These are phyloP conservation scores for Fusarium pseudonygamai DNA, from an alignment of 2,329 filamentous ascomycete species.

Conservation along the genomic window DNA sequence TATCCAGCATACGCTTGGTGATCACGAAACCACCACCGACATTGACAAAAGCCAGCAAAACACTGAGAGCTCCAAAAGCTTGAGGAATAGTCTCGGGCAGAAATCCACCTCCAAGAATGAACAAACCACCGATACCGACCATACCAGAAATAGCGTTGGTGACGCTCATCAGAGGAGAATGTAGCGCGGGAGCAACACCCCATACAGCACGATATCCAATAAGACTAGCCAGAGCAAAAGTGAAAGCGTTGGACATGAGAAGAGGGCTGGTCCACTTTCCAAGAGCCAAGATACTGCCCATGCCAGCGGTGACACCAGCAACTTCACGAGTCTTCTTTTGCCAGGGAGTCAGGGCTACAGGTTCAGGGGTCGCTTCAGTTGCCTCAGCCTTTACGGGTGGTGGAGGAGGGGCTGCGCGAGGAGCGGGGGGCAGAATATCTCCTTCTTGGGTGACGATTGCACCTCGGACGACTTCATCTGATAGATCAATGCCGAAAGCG, in stretches of 20 bases:
- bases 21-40: conserved; percentile 90
- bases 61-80: conserved; percentile 78
- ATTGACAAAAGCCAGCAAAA: conserved; percentile 87
- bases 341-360: conserved; percentile 80
- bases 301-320: conserved; percentile 76
- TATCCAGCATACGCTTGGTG: conserved; percentile 92
- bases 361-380: conserved; percentile 59
- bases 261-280: conserved; percentile 83
- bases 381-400: conserved; percentile 55
- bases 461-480: conserved; percentile 86
- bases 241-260: conserved; percentile 90
- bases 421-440: conserved; percentile 77
- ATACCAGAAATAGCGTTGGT: conserved; percentile 94
- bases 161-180: conserved; percentile 91
- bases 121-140: conserved; percentile 89
- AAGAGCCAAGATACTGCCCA: conserved; percentile 78
- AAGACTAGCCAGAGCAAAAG: conserved; percentile 82
- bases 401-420: conserved; percentile 70
- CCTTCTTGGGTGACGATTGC: conserved; percentile 85
- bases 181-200: conserved; percentile 84
- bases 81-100: conserved; percentile 83
- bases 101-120: conserved; percentile 86
- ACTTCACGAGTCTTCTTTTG: conserved; percentile 83
- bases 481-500: conserved; percentile 80
- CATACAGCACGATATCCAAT: conserved; percentile 91